phyloP scores from a whole-genome alignment of 352 stramenopile genomes.

The Pythium insidiosum region DNA sequence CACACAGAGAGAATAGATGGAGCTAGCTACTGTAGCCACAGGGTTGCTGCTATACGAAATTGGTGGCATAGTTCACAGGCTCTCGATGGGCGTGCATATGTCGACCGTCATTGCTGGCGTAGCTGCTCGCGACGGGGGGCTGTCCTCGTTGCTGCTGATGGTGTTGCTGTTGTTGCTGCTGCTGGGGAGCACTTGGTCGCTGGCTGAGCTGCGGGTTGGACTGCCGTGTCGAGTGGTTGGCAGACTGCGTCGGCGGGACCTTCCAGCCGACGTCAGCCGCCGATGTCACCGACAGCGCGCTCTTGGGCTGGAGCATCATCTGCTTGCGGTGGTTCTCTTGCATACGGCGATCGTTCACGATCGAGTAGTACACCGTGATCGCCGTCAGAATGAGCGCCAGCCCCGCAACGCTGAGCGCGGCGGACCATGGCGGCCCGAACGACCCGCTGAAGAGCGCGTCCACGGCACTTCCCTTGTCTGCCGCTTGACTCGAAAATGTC shows the following conservation, averaged over 20 bases:
- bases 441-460: constrained; percentile 18
- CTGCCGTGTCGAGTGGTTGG: too few relatives aligned
- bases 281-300: constrained; percentile 11
- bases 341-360: constrained; percentile 10
- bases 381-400: constrained; percentile 25
- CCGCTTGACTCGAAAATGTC: constrained; percentile 13
- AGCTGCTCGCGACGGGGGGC: not conserved
- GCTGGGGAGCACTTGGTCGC: not conserved
- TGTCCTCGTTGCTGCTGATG: not conserved
- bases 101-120: too few relatives aligned
- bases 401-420: constrained; percentile 17
- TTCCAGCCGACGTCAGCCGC: constrained; percentile 9
- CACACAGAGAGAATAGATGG: not conserved
- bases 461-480: constrained; percentile 7
- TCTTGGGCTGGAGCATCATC: constrained; percentile 16
- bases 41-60: constrained; percentile 11
- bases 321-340: constrained; percentile 13
- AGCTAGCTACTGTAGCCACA: not conserved
- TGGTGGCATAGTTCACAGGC: constrained; percentile 13
- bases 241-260: constrained; percentile 1
- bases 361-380: constrained; percentile 21
- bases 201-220: not conserved
- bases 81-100: not conserved
- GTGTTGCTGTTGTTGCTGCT: not conserved
- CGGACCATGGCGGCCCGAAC: constrained; percentile 37